Percentiles rank a stretch among this genome's conserved stretches.
phyloP scores from a whole-genome alignment of 2,329 filamentous ascomycete species.

The Helotiales sp. region DNA sequence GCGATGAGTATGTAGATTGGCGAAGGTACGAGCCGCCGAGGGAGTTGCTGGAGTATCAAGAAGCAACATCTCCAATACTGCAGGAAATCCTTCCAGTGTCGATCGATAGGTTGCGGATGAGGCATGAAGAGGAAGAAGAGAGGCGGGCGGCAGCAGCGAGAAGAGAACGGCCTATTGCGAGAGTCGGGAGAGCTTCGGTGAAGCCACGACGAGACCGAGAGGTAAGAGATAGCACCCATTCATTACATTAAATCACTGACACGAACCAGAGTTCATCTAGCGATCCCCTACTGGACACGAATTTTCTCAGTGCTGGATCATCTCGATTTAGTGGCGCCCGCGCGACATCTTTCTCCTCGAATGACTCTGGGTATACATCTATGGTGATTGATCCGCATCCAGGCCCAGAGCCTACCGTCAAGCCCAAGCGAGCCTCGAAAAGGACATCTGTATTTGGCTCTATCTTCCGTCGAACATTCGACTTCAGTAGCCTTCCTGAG shows the following conservation, averaged over 20 bases:
- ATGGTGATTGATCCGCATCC: constrained; percentile 16
- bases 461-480: constrained; percentile 21
- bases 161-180: constrained; percentile 39
- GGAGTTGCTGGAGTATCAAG: constrained; percentile 47
- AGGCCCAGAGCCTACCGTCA: not conserved
- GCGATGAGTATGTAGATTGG: constrained; percentile 48
- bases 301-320: not conserved
- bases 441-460: constrained; percentile 19
- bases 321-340: constrained; percentile 24
- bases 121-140: constrained; percentile 43
- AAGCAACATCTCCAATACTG: constrained; percentile 49
- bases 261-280: not conserved
- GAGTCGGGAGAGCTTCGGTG: constrained; percentile 21
- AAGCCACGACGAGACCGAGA: constrained; percentile 28
- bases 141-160: constrained; percentile 41
- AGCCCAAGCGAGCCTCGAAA: not conserved
- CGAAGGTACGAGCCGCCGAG: constrained; percentile 53
- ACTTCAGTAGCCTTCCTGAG: constrained; percentile 17
- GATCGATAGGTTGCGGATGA: constrained; percentile 51
- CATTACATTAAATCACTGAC: not conserved
- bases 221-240: constrained; percentile 30
- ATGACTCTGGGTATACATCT: constrained; percentile 37
- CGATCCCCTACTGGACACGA: not conserved
- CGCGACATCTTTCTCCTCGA: constrained; percentile 25
- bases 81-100: constrained; percentile 50